Base-by-base conservation (phyloP, 495 filamentous ascomycete genomes). In the Cairneyella variabilis region DNA sequence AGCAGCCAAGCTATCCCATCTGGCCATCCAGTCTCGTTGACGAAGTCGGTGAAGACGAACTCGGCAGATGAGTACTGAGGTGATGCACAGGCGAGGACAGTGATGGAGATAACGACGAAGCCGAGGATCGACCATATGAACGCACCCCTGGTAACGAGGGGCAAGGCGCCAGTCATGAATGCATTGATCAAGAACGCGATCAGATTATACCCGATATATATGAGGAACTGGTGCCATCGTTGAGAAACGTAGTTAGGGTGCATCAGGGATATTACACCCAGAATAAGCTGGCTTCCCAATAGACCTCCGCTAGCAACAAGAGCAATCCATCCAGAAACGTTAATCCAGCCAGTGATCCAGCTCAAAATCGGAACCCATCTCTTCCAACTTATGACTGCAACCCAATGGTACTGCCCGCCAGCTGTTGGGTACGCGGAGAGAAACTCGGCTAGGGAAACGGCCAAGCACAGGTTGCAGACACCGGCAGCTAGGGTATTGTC, bases 221-320 rank as follows among this genome's bases (percentile, higher is more conserved):
- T 79, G 16, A 89, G 65, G 62, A 91, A 87, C 57, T 88, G 83
- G 60, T 90, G 87, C 85, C 84, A 88, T 14, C 77, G 59, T 54
- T 85, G 56, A 9, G 78, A 56, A 16, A 67, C 64, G 60, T 84
- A 90, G 17, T 59, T 57, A 1, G 55, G 22, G 18, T 66, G 60
- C 36, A 66, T 53, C 4, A 70, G 57, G 6, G 64, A 51, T 21
- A 69, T 67, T 32, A 60, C 23, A 14, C 53, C 57, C 1, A 56
- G 11, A 20, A 60, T 60, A 14, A 60, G 11, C 30, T 60, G 52
- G 40, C 27, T 60, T 11, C 61, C 67, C 20, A 72, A 66, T 32
- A 70, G 63, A 1, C 64, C 66, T 18, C 70, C 68, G 0, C 63
- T 66, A 3, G 70, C 69, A 21, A 68, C 66, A 2, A 73, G 60